Evolutionary conservation across 2,329 filamentous ascomycete species (phyloP).

Genomic region (Chrysosporium queenslandicum): DNA sequence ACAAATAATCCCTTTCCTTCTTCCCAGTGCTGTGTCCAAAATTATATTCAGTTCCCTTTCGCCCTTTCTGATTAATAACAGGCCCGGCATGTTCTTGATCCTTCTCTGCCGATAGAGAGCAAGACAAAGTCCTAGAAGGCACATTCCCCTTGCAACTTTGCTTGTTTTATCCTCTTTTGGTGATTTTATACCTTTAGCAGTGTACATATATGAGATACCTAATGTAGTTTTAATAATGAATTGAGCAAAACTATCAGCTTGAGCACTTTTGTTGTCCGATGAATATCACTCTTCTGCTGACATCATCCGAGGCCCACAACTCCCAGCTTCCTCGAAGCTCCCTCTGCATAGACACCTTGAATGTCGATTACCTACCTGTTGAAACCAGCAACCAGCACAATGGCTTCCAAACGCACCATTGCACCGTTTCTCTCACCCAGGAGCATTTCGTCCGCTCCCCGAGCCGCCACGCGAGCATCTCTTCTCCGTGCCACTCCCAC

Average conservation of each 20-base stretch:
- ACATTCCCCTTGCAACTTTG: background rate
- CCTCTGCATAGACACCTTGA: background rate
- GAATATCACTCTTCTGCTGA: background rate
- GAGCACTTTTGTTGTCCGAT: background rate
- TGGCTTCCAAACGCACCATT: slow-evolving; percentile 6
- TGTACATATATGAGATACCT: slow-evolving; percentile 7
- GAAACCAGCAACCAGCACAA: background rate
- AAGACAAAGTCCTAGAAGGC: background rate
- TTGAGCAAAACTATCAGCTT: background rate
- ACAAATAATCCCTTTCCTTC: background rate
- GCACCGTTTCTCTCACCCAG: background rate
- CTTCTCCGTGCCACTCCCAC: background rate
- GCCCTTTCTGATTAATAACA: no score
- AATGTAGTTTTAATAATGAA: slow-evolving; percentile 9
- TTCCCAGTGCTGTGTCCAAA: background rate
- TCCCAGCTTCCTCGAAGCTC: background rate
- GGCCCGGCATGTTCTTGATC: background rate
- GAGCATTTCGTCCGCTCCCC: background rate
- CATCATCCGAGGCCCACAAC: background rate
- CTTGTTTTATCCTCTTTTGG: background rate
- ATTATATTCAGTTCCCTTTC: background rate
- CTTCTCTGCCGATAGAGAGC: background rate
- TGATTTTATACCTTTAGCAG: background rate
- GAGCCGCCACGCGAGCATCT: background rate
- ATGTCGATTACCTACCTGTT: background rate